Conservation (phyloP, 140 eudicot genomes). For the Stevia rebaudiana region DNA sequence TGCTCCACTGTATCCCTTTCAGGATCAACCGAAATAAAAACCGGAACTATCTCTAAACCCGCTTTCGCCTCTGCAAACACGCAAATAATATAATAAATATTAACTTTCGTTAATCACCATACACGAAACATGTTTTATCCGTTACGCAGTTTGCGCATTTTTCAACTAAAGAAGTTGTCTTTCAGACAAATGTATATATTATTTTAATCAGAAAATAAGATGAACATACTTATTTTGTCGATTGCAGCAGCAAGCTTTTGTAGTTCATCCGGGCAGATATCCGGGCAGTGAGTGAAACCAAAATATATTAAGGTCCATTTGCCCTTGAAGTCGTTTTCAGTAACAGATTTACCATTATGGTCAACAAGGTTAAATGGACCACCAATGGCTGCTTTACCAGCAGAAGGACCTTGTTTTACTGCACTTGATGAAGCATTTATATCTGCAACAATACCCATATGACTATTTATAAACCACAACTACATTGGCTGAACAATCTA, state of each 20-base stretch:
- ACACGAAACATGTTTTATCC: background rate
- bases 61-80: constrained; percentile 60
- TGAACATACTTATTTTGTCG: constrained; percentile 76
- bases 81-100: background rate
- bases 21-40: constrained; percentile 93
- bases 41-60: constrained; percentile 78
- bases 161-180: background rate
- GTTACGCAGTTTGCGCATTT: background rate
- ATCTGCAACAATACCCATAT: constrained; percentile 40
- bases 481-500: background rate
- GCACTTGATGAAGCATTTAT: constrained; percentile 57
- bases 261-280: constrained; percentile 95
- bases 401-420: constrained; percentile 88
- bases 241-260: constrained; percentile 80
- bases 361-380: constrained; percentile 86
- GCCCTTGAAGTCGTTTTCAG: constrained; percentile 76
- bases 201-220: background rate
- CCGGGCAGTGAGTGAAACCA: constrained; percentile 96
- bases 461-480: background rate
- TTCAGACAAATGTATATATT: no score
- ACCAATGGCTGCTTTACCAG: constrained; percentile 88
- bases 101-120: background rate
- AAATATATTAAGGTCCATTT: constrained; percentile 83
- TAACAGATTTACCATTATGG: constrained; percentile 79
- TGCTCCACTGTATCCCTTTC: constrained; percentile 95